Evolutionary conservation across 2,329 filamentous ascomycete genomes (phyloP).

Genomic region (Thermomyces lanuginosus): DNA sequence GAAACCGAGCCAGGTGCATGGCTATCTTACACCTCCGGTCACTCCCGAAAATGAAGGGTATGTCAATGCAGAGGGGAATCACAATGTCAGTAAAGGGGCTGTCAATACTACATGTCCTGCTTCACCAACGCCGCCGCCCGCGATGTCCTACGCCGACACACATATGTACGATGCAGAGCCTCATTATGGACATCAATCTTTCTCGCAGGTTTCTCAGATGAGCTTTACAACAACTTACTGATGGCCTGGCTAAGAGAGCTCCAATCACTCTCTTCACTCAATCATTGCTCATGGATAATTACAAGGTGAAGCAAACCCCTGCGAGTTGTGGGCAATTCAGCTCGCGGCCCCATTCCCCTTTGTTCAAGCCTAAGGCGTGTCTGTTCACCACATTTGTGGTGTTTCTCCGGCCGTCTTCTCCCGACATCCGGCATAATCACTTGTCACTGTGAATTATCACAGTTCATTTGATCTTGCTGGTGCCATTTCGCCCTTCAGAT

Average conservation of each 20-base stretch:
- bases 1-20: conserved; percentile 25
- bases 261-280: no score
- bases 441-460: conserved; percentile 4
- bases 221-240: conserved; percentile 19
- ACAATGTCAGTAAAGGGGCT: conserved; percentile 18
- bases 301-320: neutral
- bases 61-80: conserved; percentile 17
- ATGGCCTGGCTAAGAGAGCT: no score
- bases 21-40: conserved; percentile 33
- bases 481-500: no score
- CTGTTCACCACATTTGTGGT: conserved; percentile 7
- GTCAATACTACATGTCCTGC: conserved; percentile 18
- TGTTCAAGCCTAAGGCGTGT: no score
- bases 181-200: conserved; percentile 20
- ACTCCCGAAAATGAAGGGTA: conserved; percentile 31
- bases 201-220: conserved; percentile 18
- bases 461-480: conserved; percentile 6
- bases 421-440: conserved; percentile 4
- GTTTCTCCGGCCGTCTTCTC: conserved; percentile 5
- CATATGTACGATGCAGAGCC: conserved; percentile 22
- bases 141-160: conserved; percentile 20
- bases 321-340: conserved; percentile 2
- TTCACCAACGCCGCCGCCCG: conserved; percentile 22
- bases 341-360: no score
- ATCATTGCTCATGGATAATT: conserved; percentile 4